Evolutionary conservation across 371 early-diverging fungal genomes (phyloP), one percentile per base, ranked within the genome.

Genomic region (Amoeboaphelidium protococcarum): DNA sequence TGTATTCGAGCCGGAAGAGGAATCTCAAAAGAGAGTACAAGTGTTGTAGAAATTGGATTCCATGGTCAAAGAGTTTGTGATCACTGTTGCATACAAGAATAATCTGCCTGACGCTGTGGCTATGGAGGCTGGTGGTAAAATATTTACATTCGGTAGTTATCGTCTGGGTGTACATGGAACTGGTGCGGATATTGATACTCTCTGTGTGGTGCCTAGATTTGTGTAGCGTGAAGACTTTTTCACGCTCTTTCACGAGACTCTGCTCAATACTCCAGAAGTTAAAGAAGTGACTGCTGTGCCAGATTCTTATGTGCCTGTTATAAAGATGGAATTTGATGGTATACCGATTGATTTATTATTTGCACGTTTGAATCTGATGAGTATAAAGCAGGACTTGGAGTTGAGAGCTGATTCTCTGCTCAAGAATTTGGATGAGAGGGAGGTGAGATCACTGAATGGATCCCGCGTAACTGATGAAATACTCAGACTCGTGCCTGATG

Each of bases 101-200:
- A 69, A 70, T 16, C 64, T 82, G 25, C 73, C 83, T 16, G 88
- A 82, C 52, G 61, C 74, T 12, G 54, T 82, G 23, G 90, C 90
- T 1, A 70, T 63, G 46, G 78, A 82, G 48, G 83, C 80, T 40
- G 91, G 91, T 40, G 98, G 98, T 27, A 91, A 91, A 63, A 96
- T 98, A 40, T 97, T 85, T 58, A 95, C 99, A 0, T 99, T 88
- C 66, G 99, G 99, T 10, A 94, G 95, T 46, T 99, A 91, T 61
- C 71, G 98, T 41, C 68, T 98, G 6, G 99, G 99, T 21, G 99
- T 96, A 0, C 97, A 99, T 63, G 81, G 80, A 23, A 69, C 79
- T 76, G 91, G 84, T 26, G 76, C 92, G 12, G 99, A 99, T 81
- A 95, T 99, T 50, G 99, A 99, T 74, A 91, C 95, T 0, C 62